phyloP scores from a whole-genome alignment of 1,284 basidiomycete species.

The Cystobasidiaceae sp. region DNA sequence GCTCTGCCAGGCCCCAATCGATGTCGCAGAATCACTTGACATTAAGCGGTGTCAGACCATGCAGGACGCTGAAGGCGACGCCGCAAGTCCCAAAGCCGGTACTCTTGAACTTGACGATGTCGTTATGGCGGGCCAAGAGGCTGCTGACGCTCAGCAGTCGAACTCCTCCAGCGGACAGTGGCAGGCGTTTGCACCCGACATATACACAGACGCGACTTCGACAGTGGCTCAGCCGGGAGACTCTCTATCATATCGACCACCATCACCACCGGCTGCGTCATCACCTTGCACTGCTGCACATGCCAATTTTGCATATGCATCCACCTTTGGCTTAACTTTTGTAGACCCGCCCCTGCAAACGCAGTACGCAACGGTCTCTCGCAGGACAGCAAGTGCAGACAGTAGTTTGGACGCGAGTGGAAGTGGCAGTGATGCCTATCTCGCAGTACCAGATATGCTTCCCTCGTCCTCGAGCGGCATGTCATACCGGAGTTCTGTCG shows the following conservation, averaged over 20 bases:
- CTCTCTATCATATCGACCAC: not conserved
- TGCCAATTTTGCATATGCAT: conserved; percentile 16
- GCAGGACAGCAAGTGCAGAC: too few species aligned
- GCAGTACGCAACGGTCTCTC: too few species aligned
- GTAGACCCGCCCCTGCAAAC: too few species aligned
- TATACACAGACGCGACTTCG: too few species aligned
- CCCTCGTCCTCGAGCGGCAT: too few species aligned
- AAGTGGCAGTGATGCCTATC: too few species aligned
- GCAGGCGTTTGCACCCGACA: conserved; percentile 11
- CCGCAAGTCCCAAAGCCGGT: too few species aligned
- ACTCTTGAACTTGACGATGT: conserved; percentile 11
- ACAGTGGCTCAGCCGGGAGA: not conserved
- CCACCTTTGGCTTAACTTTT: not conserved
- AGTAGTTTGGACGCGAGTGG: too few species aligned
- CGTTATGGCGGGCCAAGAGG: not conserved
- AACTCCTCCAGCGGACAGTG: not conserved
- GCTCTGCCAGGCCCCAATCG: conserved; percentile 17
- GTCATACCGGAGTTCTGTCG: too few species aligned
- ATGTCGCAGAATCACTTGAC: conserved; percentile 28
- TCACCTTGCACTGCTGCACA: conserved; percentile 5
- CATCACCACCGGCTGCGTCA: conserved; percentile 13
- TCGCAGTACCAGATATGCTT: too few species aligned
- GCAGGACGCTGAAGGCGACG: conserved; percentile 14
- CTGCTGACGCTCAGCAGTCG: not conserved
- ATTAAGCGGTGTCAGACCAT: conserved; percentile 17